Conservation (phyloP, 495 filamentous ascomycete species). For the Hypomontagnella submonticulosa region DNA sequence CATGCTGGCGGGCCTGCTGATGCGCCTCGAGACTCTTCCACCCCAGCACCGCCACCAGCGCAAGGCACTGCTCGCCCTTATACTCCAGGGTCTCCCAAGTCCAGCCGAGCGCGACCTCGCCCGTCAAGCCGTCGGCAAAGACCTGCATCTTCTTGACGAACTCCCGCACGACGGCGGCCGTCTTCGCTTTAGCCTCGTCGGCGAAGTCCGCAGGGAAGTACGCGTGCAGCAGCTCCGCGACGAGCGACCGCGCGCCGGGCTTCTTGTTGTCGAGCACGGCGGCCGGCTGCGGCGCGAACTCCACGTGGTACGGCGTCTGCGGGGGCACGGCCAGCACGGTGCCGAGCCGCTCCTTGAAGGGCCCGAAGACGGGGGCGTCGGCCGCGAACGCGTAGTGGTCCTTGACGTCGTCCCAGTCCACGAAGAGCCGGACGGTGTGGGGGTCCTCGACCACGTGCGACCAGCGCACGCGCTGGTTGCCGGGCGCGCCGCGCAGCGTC, state of each 20-base stretch:
- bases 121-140: slow-evolving; percentile 41
- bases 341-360: slow-evolving; percentile 22
- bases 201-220: slow-evolving; percentile 31
- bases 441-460: slow-evolving; percentile 23
- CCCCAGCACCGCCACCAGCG: slow-evolving; percentile 57
- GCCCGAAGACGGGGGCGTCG: slow-evolving; percentile 12
- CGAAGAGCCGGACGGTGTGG: slow-evolving; percentile 29
- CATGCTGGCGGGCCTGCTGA: slow-evolving; percentile 56
- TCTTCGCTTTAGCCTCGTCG: slow-evolving; percentile 5
- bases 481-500: slow-evolving; percentile 27
- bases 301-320: slow-evolving; percentile 28
- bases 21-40: slow-evolving; percentile 68
- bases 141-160: slow-evolving; percentile 3
- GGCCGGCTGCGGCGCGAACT: slow-evolving; percentile 22
- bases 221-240: slow-evolving; percentile 28
- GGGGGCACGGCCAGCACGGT: slow-evolving; percentile 6
- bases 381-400: slow-evolving; percentile 36
- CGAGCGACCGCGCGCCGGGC: background rate
- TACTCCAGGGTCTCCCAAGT: slow-evolving; percentile 57
- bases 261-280: background rate
- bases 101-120: slow-evolving; percentile 54
- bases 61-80: slow-evolving; percentile 54
- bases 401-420: slow-evolving; percentile 29
- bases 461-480: slow-evolving; percentile 31
- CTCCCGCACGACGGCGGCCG: background rate